Base-by-base conservation (phyloP, 1,284 basidiomycete species). In the Porogramme epimiltina region DNA sequence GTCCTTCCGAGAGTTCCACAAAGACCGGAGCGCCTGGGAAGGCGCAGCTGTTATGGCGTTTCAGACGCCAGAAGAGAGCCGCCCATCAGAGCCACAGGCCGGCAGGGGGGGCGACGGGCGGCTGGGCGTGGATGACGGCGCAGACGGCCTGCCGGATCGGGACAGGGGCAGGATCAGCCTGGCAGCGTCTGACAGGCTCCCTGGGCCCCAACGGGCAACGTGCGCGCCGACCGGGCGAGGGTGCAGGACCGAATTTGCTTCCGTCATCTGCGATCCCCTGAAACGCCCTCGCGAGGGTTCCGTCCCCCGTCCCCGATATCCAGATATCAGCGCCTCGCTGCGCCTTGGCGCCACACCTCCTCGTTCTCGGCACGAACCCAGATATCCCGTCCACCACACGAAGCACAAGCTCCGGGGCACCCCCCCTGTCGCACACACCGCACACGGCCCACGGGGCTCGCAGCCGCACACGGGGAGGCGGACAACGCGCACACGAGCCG, bases 11-110 rank as follows among this genome's bases (percentile, higher is more conserved):
- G 42, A 45, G 46, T 8, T 58, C 56, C 56, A 58, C 56, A 49
- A 49, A 53, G 50, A 59, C 56, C 60, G 60, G 60, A 62, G 60
- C 60, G 60, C 60, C 51, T 52, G 56, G 46, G 56, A 53, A 55
- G 48, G 37, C 44, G 45, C 41, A 49, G 52, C 41, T 55, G 13
- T 18, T 36, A 42, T 38, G 52, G 51, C 42, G 54, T 59, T 55
- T 51, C 49, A 55, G 49, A 55, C 54, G 56, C 53, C 48, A 51
- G 42, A 9, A 19, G 28, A n/a, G 24, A 59, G 45, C 57, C 54
- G 57, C 57, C 51, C 57, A 55, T 58, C 56, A 58, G 56, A 45
- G 56, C 53, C 56, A 58, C 56, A 52, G 26, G 25, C 44, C 36
- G n/a, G 49, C 44, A 42, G 48, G 13, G 52, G 42, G 41, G 50